Evolutionary conservation across 2,329 filamentous ascomycete genomes (phyloP).

Genomic region (Fusarium mexicanum): DNA sequence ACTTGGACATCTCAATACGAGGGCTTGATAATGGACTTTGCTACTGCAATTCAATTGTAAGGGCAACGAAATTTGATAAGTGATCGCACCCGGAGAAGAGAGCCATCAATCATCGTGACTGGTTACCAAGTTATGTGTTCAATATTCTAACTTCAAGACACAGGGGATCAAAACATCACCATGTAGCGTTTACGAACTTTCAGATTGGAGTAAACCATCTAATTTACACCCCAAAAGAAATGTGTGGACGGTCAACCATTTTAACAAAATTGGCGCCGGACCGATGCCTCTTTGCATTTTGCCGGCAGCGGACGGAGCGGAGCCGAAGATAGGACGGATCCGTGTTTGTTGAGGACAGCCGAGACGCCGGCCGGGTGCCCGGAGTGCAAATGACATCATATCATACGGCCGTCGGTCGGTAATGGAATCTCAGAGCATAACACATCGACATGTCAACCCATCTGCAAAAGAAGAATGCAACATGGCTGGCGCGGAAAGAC

Average conservation of each 20-base stretch:
- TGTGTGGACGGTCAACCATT: background rate
- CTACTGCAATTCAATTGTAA: background rate
- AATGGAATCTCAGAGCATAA: background rate
- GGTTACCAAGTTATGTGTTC: background rate
- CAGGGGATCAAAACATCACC: background rate
- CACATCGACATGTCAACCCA: too few species aligned
- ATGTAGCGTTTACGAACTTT: background rate
- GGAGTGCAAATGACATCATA: background rate
- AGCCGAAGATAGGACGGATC: constrained; percentile 4
- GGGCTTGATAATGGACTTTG: background rate
- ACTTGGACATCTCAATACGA: background rate
- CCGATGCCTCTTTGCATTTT: background rate
- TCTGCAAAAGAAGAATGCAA: background rate
- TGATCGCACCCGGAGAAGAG: background rate
- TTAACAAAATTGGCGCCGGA: background rate
- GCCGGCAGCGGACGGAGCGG: background rate
- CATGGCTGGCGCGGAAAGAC: background rate
- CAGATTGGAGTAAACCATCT: background rate
- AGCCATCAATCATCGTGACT: background rate
- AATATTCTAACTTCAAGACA: background rate
- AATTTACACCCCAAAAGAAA: too few species aligned
- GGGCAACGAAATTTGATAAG: too few species aligned
- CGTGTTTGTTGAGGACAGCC: background rate
- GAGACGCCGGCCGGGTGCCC: background rate
- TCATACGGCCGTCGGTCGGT: background rate